Evolutionary conservation across 768 basidiomycete species (phyloP), one percentile per base, ranked within the genome.

Genomic region (Lentinus tigrinus): DNA sequence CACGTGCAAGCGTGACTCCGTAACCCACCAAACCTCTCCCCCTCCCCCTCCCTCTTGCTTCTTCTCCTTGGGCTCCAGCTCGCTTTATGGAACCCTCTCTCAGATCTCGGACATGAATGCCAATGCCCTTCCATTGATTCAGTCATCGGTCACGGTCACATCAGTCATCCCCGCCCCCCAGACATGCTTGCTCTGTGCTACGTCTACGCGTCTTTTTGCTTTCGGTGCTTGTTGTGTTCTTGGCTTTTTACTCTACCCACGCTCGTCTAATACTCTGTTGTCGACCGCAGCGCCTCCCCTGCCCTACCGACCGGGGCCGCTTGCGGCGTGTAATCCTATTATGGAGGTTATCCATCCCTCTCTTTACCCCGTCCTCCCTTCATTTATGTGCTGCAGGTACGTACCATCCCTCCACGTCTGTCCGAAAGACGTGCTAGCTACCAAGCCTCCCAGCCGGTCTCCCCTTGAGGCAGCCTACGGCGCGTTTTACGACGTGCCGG

Each of bases 191-290:
- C 26, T 27, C 54, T 14, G 31, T 26, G 43, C 24, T 27, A 34
- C 49, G 23, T 49, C 23, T 57, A 47, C 31, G 47, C 17, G 52
- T 52, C 49, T 42, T 39, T 43, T 51, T 56, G 64, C 64, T 62
- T 58, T 61, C 61, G 58, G 54, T 58, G 54, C 55, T 44, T 61
- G 57, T 58, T 64, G 63, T 64, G 53, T 56, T 56, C 50, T 56
- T 52, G 53, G 47, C 39, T 47, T 26, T 7, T 37, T 62, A 58
- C 57, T 13, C 55, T 61, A 56, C 11, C 39, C 27, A 51, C 37
- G n/a, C 34, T 40, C 53, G 46, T 39, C 46, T 55, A 60, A 60
- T 60, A 16, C 38, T 36, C n/a, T 55, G 58, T 55, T 47, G 52
- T 53, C 24, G 47, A 43, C 51, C 51, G 37, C 48, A 21, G 31